These are phyloP conservation scores for Thecaphora frezii DNA, from an alignment of 1,284 basidiomycete species.

Conservation along the genomic window DNA sequence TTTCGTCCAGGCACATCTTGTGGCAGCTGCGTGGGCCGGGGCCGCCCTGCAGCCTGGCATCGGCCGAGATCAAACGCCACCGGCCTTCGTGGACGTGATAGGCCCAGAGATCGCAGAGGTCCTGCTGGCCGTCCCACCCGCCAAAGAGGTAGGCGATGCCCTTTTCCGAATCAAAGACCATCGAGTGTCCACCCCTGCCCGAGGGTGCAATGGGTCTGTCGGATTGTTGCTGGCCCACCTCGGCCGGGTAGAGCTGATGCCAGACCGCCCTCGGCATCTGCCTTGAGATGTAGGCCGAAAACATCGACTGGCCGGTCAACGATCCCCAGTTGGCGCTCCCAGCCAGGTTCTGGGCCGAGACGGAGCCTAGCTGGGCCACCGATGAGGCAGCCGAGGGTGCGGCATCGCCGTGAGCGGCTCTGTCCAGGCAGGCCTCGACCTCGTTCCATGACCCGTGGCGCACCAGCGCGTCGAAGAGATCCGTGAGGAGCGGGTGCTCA, in stretches of 20 bases:
- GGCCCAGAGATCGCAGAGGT: constrained; percentile 77
- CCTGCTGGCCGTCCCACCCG: constrained; percentile 71
- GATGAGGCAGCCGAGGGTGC: constrained; percentile 3
- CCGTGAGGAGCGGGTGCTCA: constrained; percentile 73
- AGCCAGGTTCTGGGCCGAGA: constrained; percentile 20
- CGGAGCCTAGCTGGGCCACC: constrained; percentile 4
- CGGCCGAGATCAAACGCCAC: constrained; percentile 69
- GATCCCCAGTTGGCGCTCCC: constrained; percentile 25
- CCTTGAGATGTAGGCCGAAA: constrained; percentile 39
- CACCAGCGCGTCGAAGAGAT: constrained; percentile 70
- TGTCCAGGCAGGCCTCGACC: constrained; percentile 62
- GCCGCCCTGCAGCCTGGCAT: constrained; percentile 66
- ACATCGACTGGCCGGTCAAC: constrained; percentile 38
- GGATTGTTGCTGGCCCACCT: not conserved
- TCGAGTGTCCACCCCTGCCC: constrained; percentile 73
- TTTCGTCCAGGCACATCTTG: constrained; percentile 76
- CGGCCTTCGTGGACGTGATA: constrained; percentile 69
- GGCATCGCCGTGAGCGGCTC: constrained; percentile 38
- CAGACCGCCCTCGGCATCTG: constrained; percentile 38
- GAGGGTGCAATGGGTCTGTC: constrained; percentile 24
- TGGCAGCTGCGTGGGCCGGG: constrained; percentile 76
- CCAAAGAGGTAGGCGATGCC: constrained; percentile 75
- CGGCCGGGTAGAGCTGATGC: constrained; percentile 29
- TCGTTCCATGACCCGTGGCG: constrained; percentile 69
- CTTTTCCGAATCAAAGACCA: constrained; percentile 73